Evolutionary conservation across 23 red algal species (phyloP).

Genomic region (Agarophyton chilense): DNA sequence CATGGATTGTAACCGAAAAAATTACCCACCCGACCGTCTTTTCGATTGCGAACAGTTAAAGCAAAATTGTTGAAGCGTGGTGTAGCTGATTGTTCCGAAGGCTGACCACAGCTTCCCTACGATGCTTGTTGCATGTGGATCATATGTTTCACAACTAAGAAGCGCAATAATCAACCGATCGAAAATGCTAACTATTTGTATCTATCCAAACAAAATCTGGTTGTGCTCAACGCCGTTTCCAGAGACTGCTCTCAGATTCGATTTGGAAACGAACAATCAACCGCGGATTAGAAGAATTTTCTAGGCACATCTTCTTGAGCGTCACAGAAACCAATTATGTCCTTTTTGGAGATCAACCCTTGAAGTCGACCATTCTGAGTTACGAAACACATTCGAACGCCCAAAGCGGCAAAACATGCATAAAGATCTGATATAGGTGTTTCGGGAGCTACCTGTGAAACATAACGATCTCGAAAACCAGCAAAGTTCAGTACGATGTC

Average conservation of each 20-base stretch:
- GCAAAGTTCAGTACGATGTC: conserved; percentile 63
- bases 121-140: neutral
- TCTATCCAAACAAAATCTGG: neutral
- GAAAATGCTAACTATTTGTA: neutral
- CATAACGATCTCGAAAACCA: conserved; percentile 57
- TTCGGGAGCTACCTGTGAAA: conserved; percentile 59
- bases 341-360: conserved; percentile 87
- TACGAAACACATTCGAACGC: conserved; percentile 69
- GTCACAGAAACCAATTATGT: conserved; percentile 83
- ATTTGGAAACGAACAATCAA: neutral
- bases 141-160: neutral
- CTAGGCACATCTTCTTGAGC: conserved; percentile 44
- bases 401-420: conserved; percentile 65
- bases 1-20: neutral
- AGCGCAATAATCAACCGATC: neutral
- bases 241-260: too few relatives aligned
- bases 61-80: conserved; percentile 6
- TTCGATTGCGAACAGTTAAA: neutral
- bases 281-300: conserved; percentile 40
- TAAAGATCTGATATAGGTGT: conserved; percentile 70
- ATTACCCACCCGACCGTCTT: neutral
- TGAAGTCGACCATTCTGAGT: conserved; percentile 64
- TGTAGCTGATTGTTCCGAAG: neutral
- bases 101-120: neutral
- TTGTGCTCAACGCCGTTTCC: too few relatives aligned